Percentiles rank a stretch among this genome's conserved stretches.
Conservation (phyloP, 1,284 basidiomycete genomes). For the Cryptococcus sp. region DNA sequence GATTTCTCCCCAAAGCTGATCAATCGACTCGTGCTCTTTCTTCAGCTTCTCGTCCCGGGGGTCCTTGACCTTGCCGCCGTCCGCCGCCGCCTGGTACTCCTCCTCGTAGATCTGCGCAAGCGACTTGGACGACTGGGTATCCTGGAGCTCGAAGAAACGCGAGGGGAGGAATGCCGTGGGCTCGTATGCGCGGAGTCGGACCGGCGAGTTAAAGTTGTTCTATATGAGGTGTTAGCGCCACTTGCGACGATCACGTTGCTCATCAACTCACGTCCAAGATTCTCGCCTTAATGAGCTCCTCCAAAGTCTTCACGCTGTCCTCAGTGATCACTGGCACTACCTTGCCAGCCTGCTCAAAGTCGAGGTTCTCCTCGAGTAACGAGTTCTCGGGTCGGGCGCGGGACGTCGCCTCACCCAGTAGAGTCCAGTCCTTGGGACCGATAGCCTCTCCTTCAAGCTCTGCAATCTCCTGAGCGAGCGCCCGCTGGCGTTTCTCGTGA, state of each 20-base stretch:
- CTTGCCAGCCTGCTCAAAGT: conserved; percentile 87
- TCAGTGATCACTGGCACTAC: conserved; percentile 86
- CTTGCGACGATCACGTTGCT: neutral
- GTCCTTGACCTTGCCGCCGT: conserved; percentile 56
- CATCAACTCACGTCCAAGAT: conserved; percentile 65
- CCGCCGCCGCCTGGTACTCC: conserved; percentile 69
- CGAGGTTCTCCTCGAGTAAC: conserved; percentile 87
- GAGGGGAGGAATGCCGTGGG: conserved; percentile 89
- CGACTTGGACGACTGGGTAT: conserved; percentile 79
- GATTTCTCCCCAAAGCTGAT: conserved; percentile 76
- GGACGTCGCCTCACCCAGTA: conserved; percentile 85
- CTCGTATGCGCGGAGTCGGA: conserved; percentile 71
- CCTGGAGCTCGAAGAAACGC: conserved; percentile 81
- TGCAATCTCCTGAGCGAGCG: conserved; percentile 55
- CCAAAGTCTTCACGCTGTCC: conserved; percentile 74
- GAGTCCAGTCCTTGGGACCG: conserved; percentile 75
- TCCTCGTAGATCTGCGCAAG: conserved; percentile 96
- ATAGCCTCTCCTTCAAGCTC: conserved; percentile 57
- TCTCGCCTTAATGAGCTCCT: conserved; percentile 86
- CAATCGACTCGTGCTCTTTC: conserved; percentile 85
- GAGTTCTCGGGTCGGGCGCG: conserved; percentile 84
- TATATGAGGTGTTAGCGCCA: conserved; percentile 20
- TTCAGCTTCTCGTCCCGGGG: conserved; percentile 83
- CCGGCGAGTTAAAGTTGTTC: conserved; percentile 83
- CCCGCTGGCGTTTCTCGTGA: conserved; percentile 54